A percentile compares a stretch with the other conserved stretches of the same genome.
phyloP scores from a whole-genome alignment of 768 basidiomycete species.

The Pisolithus microcarpus region DNA sequence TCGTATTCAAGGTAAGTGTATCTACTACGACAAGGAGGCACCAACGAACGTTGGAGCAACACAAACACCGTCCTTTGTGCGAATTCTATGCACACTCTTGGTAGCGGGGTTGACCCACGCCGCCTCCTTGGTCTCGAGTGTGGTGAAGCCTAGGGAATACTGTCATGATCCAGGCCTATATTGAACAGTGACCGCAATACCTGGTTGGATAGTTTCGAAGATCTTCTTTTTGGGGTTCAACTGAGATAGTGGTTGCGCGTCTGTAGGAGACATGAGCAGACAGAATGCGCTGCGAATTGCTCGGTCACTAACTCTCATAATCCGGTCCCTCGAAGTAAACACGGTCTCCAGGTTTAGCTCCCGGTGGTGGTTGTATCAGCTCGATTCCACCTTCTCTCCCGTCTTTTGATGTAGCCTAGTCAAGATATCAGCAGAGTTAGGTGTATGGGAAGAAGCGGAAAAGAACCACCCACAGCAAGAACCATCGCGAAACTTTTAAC shows the following conservation, averaged over 20 bases:
- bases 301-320: constrained; percentile 57
- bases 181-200: constrained; percentile 30
- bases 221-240: constrained; percentile 99
- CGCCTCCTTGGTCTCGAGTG: constrained; percentile 70
- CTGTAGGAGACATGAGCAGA: constrained; percentile 26
- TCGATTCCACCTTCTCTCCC: constrained; percentile 89
- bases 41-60: constrained; percentile 75
- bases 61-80: constrained; percentile 81
- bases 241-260: constrained; percentile 63
- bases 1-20: neutral
- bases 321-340: constrained; percentile 92
- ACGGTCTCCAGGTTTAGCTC: constrained; percentile 83
- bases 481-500: constrained; percentile 99
- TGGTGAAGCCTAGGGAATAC: constrained; percentile 62
- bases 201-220: constrained; percentile 93
- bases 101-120: constrained; percentile 88
- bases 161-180: neutral
- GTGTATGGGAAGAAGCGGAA: neutral
- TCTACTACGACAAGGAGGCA: constrained; percentile 78
- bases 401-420: constrained; percentile 81
- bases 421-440: constrained; percentile 1
- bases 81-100: constrained; percentile 73
- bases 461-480: constrained; percentile 56
- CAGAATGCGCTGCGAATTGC: neutral
- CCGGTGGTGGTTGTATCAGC: constrained; percentile 80